Percentiles rank a stretch among this genome's conserved stretches.
phyloP scores from a whole-genome alignment of 768 basidiomycete genomes.

The Fibroporia radiculosa region DNA sequence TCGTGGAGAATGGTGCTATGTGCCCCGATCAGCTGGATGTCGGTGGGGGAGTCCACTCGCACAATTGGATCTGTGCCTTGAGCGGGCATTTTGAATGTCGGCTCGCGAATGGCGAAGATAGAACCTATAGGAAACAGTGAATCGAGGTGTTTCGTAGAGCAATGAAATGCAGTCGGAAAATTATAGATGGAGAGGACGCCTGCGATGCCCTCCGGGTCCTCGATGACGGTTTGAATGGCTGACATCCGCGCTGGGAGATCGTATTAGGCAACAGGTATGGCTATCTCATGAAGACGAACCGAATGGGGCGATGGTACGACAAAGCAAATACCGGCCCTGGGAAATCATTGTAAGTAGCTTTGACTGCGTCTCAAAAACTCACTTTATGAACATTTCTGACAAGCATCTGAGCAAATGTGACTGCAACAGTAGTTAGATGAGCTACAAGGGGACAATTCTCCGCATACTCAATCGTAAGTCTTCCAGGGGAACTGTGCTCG shows the following conservation, averaged over 20 bases:
- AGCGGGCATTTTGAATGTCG: conserved; percentile 16
- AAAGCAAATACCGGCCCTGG: conserved; percentile 10
- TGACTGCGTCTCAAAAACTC: not conserved
- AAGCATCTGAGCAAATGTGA: conserved; percentile 7
- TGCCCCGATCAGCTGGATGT: conserved; percentile 17
- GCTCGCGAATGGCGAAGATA: conserved; percentile 25
- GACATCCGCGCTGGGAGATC: conserved; percentile 4
- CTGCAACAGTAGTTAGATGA: not conserved
- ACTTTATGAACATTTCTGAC: conserved; percentile 6
- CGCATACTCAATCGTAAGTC: conserved; percentile 6
- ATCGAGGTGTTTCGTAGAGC: conserved; percentile 16
- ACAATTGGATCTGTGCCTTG: conserved; percentile 10
- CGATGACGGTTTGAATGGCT: conserved; percentile 13
- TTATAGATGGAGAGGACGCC: conserved; percentile 19
- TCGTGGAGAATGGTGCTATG: conserved; percentile 9
- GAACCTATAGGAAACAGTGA: conserved; percentile 22
- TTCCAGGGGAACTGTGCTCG: conserved; percentile 3
- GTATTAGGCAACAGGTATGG: not conserved
- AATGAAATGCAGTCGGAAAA: conserved; percentile 18
- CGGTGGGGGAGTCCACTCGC: conserved; percentile 25
- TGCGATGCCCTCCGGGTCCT: conserved; percentile 21
- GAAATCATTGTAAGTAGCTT: too few relatives aligned
- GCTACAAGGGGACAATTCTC: not conserved
- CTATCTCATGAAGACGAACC: not conserved
- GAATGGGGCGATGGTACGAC: conserved; percentile 11